A percentile compares a stretch with the other conserved stretches of the same genome.
Conservation (phyloP, 1,139 yeast species). For the Candida freyschussii region DNA sequence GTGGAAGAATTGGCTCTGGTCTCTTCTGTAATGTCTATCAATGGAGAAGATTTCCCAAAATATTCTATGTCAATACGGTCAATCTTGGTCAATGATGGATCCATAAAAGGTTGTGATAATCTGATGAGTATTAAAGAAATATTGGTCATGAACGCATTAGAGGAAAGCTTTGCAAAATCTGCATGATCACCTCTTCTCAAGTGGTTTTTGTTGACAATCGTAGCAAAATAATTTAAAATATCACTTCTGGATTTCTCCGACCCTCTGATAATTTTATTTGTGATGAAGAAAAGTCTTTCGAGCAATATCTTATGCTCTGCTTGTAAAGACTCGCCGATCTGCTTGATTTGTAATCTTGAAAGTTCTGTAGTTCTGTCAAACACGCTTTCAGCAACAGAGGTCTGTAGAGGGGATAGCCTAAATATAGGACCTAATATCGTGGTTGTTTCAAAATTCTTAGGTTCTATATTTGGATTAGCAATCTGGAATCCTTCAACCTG, state of each 20-base stretch:
- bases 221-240: conserved; percentile 64
- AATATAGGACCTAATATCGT: conserved; percentile 77
- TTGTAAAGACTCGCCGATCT: conserved; percentile 52
- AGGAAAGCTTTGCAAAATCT: conserved; percentile 57
- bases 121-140: conserved; percentile 61
- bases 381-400: conserved; percentile 43
- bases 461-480: conserved; percentile 20
- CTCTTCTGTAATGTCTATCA: conserved; percentile 70
- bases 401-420: conserved; percentile 66
- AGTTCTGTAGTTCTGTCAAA: conserved; percentile 35
- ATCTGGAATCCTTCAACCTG: conserved; percentile 51
- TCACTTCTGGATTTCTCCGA: conserved; percentile 58
- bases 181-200: conserved; percentile 86
- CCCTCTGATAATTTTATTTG: conserved; percentile 76
- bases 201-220: conserved; percentile 73
- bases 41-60: conserved; percentile 38
- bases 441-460: conserved; percentile 51
- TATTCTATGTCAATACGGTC: conserved; percentile 74
- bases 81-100: conserved; percentile 57
- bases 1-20: conserved; percentile 76
- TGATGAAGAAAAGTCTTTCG: conserved; percentile 60
- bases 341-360: conserved; percentile 39
- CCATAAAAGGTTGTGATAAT: conserved; percentile 81
- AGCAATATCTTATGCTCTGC: conserved; percentile 53
- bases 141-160: conserved; percentile 82